Base-by-base conservation (phyloP, 768 basidiomycete species). In the Arthromyces matolae region DNA sequence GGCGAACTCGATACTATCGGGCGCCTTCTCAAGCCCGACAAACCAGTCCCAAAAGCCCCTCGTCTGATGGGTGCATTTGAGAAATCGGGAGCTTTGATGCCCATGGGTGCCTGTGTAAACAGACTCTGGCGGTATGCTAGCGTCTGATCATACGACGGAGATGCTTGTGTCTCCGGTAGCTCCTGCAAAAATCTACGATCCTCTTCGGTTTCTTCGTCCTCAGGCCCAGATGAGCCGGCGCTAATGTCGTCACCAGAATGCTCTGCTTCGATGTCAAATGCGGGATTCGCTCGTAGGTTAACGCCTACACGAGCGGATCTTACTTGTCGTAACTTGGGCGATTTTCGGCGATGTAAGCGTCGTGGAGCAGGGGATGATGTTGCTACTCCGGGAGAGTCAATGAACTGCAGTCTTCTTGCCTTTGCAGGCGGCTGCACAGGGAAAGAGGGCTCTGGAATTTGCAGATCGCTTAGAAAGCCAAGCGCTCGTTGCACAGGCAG, bases 191-290 rank as follows among this genome's bases (percentile, higher is more conserved):
- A 93, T 52, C 63, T 68, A 37, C 76, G 69, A 58, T 92, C 89
- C 27, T 78, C 80, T 57, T 86, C 87, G 59, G 72, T 77, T 57
- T 85, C 85, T 22, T 78, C 74, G 31, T 79, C 76, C 51, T 73
- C 78, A 56, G 68, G 73, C 27, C 68, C 72, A 1, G 83, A 84
- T 1, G 69, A 71, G 27, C 86, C 87, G 45, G 72, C 76, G 56
- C 83, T 84, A 45, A 73, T 71, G 58, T 92, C 90, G 47, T 89
- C 88, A 16, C 89, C 90, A 8, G 91, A 93, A 57, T 91, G 90
- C 14, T 64, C 64, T 3, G 90, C 90, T 60, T 83, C 84, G 27
- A 79, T 71, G 55, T 89, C 88, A 42, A 89, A 71, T 60, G 83
- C 71, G 1, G 60, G 57, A 62, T 77, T 62, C 29, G 31, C 35